Evolutionary conservation across 176 grass and related monocot genomes (phyloP).

Genomic region (Microstegium vimineum): DNA sequence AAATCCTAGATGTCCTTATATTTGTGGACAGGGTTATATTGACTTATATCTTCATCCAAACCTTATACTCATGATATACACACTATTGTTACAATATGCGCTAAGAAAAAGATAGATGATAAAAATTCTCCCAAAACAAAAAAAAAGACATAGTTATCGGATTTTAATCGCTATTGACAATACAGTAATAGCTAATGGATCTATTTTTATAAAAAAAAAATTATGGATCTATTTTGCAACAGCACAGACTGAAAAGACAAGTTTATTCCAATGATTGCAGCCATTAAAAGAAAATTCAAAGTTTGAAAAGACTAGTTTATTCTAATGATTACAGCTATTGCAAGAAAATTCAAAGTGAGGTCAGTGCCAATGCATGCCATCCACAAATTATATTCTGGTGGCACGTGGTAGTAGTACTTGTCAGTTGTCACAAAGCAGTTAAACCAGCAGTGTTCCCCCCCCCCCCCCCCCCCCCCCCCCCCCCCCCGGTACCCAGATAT

Average conservation of each 20-base stretch:
- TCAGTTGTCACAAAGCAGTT: constrained; percentile 17
- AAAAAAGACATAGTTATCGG: background rate
- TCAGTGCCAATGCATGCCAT: background rate
- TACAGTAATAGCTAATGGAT: too few species aligned
- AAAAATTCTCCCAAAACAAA: too few species aligned
- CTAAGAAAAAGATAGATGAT: background rate
- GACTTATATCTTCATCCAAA: background rate
- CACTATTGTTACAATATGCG: too few species aligned
- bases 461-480: too few species aligned
- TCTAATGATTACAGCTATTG: background rate
- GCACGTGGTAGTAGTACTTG: background rate
- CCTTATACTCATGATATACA: background rate
- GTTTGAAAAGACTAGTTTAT: background rate
- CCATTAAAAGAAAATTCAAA: background rate
- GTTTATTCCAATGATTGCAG: background rate
- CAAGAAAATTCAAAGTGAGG: background rate
- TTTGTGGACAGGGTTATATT: too few species aligned
- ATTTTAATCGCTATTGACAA: background rate
- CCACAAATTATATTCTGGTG: constrained; percentile 3
- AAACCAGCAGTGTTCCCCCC: constrained; percentile 1
- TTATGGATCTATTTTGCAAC: background rate
- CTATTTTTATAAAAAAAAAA: too few species aligned
- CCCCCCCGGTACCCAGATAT: background rate
- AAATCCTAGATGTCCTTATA: too few species aligned
- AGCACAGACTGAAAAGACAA: background rate